Conservation (phyloP, 2,329 filamentous ascomycete genomes). For the Ophiostoma pallidulum region DNA sequence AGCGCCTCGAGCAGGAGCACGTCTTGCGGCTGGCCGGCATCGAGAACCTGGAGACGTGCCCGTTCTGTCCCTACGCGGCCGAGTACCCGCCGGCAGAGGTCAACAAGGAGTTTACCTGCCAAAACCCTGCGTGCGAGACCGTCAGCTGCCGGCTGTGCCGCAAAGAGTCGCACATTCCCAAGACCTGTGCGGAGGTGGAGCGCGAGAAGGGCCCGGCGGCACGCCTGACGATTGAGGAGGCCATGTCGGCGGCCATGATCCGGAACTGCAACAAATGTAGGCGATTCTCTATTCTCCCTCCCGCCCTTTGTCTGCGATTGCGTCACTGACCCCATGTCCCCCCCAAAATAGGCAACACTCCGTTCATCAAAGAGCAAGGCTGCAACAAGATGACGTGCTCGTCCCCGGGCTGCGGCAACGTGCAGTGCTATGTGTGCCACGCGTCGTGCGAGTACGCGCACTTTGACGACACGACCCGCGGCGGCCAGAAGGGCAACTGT, state of each 20-base stretch:
- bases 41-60: constrained; percentile 64
- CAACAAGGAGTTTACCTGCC: constrained; percentile 66
- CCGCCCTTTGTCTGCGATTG: not conserved
- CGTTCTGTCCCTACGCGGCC: constrained; percentile 73
- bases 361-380: constrained; percentile 67
- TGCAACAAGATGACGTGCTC: constrained; percentile 80
- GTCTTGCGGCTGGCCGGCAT: constrained; percentile 60
- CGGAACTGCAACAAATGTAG: constrained; percentile 61
- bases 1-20: constrained; percentile 61
- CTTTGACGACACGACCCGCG: constrained; percentile 47
- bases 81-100: constrained; percentile 58
- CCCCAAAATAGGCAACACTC: constrained; percentile 42
- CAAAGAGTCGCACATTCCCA: constrained; percentile 59
- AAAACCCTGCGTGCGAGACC: constrained; percentile 53
- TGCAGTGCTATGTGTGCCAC: constrained; percentile 64
- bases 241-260: constrained; percentile 71
- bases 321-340: constrained; percentile 14
- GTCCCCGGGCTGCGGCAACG: constrained; percentile 38
- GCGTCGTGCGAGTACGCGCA: constrained; percentile 58
- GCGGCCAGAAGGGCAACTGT: constrained; percentile 47
- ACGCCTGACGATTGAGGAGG: constrained; percentile 67
- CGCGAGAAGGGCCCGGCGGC: constrained; percentile 49
- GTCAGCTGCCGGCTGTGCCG: constrained; percentile 61
- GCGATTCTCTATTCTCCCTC: constrained; percentile 11
- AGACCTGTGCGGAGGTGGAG: constrained; percentile 58